Base-by-base conservation (phyloP, 2,329 filamentous ascomycete genomes). In the Elsinoe perseae region DNA sequence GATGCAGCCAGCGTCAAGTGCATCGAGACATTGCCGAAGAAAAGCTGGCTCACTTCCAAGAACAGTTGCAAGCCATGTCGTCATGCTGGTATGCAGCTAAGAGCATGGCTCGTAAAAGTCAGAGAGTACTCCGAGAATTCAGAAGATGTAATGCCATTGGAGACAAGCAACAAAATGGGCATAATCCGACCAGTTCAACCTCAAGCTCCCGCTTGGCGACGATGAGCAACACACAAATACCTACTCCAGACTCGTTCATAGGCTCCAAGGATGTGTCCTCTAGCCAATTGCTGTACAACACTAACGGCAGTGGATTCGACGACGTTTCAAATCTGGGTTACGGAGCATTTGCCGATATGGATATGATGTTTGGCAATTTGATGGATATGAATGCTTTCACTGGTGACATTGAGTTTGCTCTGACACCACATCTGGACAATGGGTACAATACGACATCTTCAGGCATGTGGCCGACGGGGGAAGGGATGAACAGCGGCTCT, bases 1-100 rank as follows among this genome's bases (percentile, higher is more conserved):
- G 80, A 21, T 75, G 44, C 16, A 55, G 50, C 20, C 54, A 57
- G 14, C 44, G 28, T 9, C 28, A 38, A 9, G 56, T 55, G 4
- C 56, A 59, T 32, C 50, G 55, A 8, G 40, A 55, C 20, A 54
- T 58, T 16, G 55, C 59, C 8, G 54, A 58, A 8, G 59, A 60
- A 18, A 57, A 60, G 14, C 52, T 60, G 7, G 57, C 54, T 7
- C 44, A 48, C 20, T 60, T 55, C 23, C 57, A 58, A n/a, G 36
- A 53, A 25, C 54, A 56, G 18, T 44, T 60, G 3, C 57, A 60
- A 20, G 54, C 36, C 12, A 16, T 60, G 52, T 42, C 34, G 8
- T 42, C 58, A 7, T 54, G 43, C 34, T 59, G 50, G 21, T 50
- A 56, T 36, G 48, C 59, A 36, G 59, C 59, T 1, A 56, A 53